Evolutionary conservation across 73 alveolate genomes (phyloP).

Genomic region (Diophrys appendiculata): DNA sequence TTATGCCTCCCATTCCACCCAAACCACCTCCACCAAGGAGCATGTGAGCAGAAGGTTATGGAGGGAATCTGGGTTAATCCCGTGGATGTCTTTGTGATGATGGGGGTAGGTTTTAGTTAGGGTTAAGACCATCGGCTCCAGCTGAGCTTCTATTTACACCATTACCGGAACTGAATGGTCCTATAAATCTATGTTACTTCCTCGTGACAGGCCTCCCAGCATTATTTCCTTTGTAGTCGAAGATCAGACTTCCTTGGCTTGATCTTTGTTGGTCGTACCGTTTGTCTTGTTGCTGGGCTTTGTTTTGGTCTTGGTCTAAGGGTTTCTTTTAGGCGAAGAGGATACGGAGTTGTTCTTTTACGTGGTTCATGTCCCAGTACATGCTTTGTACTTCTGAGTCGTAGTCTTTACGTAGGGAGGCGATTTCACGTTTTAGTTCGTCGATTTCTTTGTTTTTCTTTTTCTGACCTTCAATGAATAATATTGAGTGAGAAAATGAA

Average conservation of each 20-base stretch:
- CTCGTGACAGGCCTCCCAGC: neutral
- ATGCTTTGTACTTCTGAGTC: conserved; percentile 59
- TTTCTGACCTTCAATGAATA: conserved; percentile 65
- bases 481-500: conserved; percentile 63
- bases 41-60: neutral
- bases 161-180: neutral
- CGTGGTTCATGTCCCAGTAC: conserved; percentile 50
- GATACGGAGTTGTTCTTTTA: conserved; percentile 36
- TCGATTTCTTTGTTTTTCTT: conserved; percentile 61
- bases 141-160: neutral
- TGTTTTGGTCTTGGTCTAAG: neutral
- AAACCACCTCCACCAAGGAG: neutral
- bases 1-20: neutral
- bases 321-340: neutral
- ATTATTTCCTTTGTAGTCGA: neutral
- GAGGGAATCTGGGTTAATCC: neutral
- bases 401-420: conserved; percentile 45
- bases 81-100: neutral
- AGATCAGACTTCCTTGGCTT: neutral
- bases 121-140: neutral
- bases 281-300: neutral
- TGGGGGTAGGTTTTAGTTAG: neutral
- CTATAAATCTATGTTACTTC: neutral
- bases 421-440: conserved; percentile 42
- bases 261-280: neutral